Evolutionary conservation across 2,329 filamentous ascomycete genomes (phyloP), one percentile per base, ranked within the genome.

Genomic region (Beauveria bassiana): DNA sequence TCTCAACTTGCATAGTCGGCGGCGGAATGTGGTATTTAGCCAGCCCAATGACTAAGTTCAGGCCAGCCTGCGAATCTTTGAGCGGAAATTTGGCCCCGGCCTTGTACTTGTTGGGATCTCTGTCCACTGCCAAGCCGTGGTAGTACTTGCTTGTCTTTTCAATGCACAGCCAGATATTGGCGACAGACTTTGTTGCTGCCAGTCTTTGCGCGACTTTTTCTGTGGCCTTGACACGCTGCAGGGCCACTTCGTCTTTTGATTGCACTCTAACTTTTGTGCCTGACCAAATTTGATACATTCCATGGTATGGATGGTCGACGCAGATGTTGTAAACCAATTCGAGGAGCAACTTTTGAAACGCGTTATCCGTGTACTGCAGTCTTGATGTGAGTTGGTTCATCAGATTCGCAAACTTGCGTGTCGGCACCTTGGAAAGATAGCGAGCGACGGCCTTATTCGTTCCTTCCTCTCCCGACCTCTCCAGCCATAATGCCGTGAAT

Each of bases 371-470:
- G 64, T 90, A 85, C 64, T 96, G 86, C 6, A 99, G 78, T 8
- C 95, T 87, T n/a, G 96, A 99, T 6, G 93, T 93, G 38, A 99
- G 82, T 72, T 99, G 95, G 69, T 97, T 99, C 86, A 96, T 96
- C 57, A 99, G 78, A 3, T 89, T 78, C 1, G 92, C 93, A 71
- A 99, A 96, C 70, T 99, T 99, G 64, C 90, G 85, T 62, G 91
- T 96, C 2, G 93, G 89, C 0, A 98, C 93, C 57, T 84, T 80
- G 4, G 78, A 75, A 18, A 99, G 78, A 69, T 92, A 79, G 63
- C 83, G 85, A 61, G 78, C 79, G 22, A 96, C 92, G 2, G 90
- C 87, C 52, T 83, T 82, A 68, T 96, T 98, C 3, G 91, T 91
- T 31, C 85, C 80, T 5, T 85, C 79, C 62, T 89, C 88, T n/a